Evolutionary conservation across 31 red algal species (phyloP).

Genomic region (Porphyra umbilicalis): DNA sequence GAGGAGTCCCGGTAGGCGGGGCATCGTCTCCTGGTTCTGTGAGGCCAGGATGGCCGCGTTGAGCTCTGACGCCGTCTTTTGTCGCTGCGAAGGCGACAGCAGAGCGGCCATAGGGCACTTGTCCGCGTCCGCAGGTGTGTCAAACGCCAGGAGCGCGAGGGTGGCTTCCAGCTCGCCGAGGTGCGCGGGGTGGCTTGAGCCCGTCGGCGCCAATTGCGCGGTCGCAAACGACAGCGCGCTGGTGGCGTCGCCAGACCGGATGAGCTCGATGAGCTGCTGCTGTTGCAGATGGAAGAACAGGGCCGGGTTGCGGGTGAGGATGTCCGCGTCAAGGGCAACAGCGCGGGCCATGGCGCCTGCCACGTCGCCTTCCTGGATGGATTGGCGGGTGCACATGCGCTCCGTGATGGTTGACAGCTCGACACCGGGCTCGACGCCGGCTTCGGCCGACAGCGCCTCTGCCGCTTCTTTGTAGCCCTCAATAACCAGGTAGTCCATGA

Average conservation of each 20-base stretch:
- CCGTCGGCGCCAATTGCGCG: conserved; percentile 51
- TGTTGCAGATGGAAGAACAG: conserved; percentile 54
- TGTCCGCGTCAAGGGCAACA: conserved; percentile 69
- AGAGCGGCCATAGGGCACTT: conserved; percentile 52
- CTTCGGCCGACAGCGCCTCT: conserved; percentile 61
- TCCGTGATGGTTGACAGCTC: conserved; percentile 76
- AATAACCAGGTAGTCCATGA: conserved; percentile 97
- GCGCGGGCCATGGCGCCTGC: conserved; percentile 33
- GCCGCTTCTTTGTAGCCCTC: conserved; percentile 96
- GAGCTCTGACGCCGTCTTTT: conserved; percentile 78
- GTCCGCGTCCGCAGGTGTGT: conserved; percentile 23
- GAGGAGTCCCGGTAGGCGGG: conserved; percentile 64
- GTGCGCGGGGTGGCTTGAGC: not conserved
- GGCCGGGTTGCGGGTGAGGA: conserved; percentile 59
- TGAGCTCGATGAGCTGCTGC: conserved; percentile 94
- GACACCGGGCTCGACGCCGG: conserved; percentile 65
- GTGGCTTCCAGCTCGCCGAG: conserved; percentile 61
- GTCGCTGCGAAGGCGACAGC: conserved; percentile 51
- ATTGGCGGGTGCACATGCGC: conserved; percentile 66
- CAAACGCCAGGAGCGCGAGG: conserved; percentile 83
- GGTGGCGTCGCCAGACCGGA: conserved; percentile 42
- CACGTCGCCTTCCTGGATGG: conserved; percentile 70
- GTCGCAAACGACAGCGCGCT: conserved; percentile 78
- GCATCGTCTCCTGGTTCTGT: conserved; percentile 80
- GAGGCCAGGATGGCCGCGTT: conserved; percentile 88